Evolutionary conservation across 2,329 filamentous ascomycete genomes (phyloP).

Genomic region (Dactylonectria macrodidyma): DNA sequence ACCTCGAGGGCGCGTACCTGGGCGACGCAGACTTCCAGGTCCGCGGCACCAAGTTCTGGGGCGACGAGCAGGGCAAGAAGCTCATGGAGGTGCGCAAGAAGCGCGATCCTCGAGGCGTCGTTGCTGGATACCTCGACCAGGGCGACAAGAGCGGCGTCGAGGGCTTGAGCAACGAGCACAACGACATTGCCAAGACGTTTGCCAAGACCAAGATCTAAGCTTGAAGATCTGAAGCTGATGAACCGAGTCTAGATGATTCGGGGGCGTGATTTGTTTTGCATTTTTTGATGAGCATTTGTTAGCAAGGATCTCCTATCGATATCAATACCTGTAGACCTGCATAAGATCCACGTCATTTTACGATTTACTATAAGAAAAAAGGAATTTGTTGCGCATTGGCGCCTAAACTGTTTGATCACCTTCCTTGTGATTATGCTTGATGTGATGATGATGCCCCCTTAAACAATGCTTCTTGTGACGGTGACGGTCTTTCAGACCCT

Average conservation of each 20-base stretch:
- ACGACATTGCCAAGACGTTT: slow-evolving; percentile 53
- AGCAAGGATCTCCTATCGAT: background rate
- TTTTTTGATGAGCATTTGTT: background rate
- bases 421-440: background rate
- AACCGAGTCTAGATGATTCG: background rate
- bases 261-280: background rate
- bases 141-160: slow-evolving; percentile 58
- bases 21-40: slow-evolving; percentile 69
- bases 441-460: background rate
- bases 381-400: background rate
- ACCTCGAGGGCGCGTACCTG: slow-evolving; percentile 65
- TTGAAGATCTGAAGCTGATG: background rate
- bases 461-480: background rate
- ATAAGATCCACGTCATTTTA: slow-evolving; percentile 1
- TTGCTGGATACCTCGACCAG: slow-evolving; percentile 63
- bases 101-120: slow-evolving; percentile 56
- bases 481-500: background rate
- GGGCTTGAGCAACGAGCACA: slow-evolving; percentile 59
- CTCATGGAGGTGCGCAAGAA: slow-evolving; percentile 60
- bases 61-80: slow-evolving; percentile 55
- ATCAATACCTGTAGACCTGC: background rate
- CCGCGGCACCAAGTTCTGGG: slow-evolving; percentile 64
- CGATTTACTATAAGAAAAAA: background rate
- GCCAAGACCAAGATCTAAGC: slow-evolving; percentile 16
- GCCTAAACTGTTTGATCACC: background rate